Conservation (phyloP, 1,284 basidiomycete species). For the Trichosporon coremiiforme region DNA sequence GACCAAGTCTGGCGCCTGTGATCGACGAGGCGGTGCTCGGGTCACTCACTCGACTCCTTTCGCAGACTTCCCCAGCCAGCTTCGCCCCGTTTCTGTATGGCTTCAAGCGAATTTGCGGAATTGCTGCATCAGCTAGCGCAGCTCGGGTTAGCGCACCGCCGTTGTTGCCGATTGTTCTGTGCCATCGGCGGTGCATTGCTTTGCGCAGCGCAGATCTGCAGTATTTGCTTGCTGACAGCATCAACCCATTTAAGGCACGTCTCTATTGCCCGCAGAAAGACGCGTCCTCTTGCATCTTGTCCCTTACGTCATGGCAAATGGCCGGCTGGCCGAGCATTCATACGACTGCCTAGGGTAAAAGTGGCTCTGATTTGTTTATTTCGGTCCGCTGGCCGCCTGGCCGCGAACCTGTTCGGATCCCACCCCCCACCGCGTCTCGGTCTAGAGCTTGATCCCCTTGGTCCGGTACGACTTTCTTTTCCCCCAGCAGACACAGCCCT, state of each 20-base stretch:
- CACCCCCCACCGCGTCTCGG: constrained; percentile 11
- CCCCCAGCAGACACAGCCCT: background rate
- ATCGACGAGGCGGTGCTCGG: constrained; percentile 8
- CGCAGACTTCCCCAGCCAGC: background rate
- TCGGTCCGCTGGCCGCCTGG: background rate
- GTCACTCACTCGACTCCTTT: background rate
- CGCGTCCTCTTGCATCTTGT: background rate
- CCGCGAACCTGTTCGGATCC: background rate
- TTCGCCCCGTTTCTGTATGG: background rate
- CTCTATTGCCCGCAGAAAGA: background rate
- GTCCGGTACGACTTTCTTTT: background rate
- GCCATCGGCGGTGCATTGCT: background rate
- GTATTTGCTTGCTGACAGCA: background rate
- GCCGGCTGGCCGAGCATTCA: constrained; percentile 1
- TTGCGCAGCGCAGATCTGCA: constrained; percentile 5
- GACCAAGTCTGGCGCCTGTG: background rate
- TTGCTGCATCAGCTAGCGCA: background rate
- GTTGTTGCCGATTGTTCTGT: background rate
- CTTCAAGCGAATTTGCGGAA: background rate
- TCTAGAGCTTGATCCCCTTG: constrained; percentile 6
- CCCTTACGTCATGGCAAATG: background rate
- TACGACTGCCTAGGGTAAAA: background rate
- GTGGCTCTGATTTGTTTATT: constrained; percentile 12
- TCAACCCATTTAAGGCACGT: background rate
- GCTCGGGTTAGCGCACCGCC: background rate